Percentiles rank a stretch among this genome's conserved stretches.
phyloP scores from a whole-genome alignment of 1,284 basidiomycete species.

The Austropuccinia psidii region DNA sequence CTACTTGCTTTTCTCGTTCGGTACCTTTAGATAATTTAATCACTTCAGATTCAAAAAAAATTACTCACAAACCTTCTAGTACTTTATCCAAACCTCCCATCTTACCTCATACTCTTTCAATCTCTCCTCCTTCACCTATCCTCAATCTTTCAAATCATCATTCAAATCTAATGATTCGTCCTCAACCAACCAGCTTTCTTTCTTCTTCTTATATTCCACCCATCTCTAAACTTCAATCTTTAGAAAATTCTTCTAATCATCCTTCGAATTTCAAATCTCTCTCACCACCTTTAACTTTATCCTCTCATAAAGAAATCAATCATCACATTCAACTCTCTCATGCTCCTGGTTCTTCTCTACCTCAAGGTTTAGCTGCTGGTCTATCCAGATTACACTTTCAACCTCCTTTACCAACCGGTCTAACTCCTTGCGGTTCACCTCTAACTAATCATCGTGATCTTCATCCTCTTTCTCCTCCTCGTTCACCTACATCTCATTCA shows the following conservation, averaged over 20 bases:
- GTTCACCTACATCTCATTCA: neutral
- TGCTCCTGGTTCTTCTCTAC: slow-evolving; percentile 75
- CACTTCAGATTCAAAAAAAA: neutral
- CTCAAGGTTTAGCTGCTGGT: slow-evolving; percentile 75
- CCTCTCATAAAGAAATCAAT: neutral
- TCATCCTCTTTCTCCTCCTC: slow-evolving; percentile 1
- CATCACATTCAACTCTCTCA: slow-evolving; percentile 55
- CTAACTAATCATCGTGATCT: neutral
- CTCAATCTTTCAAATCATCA: neutral
- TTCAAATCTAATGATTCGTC: neutral
- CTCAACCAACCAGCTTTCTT: neutral
- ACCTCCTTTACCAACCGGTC: slow-evolving; percentile 49
- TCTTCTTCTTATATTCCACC: slow-evolving; percentile 31
- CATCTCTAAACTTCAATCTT: neutral
- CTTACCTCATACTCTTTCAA: too few species aligned
- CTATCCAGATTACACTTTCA: slow-evolving; percentile 70
- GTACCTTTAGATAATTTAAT: slow-evolving; percentile 28
- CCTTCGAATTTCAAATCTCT: neutral
- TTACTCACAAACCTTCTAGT: neutral
- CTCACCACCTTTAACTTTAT: neutral
- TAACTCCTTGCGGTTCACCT: slow-evolving; percentile 22
- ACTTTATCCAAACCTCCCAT: neutral
- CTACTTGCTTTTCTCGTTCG: slow-evolving; percentile 20
- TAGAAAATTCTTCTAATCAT: too few species aligned
- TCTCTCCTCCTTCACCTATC: slow-evolving; percentile 24